These are phyloP conservation scores for Scopulariopsis brevicaulis DNA, from an alignment of 2,329 filamentous ascomycete genomes.

Conservation along the genomic window DNA sequence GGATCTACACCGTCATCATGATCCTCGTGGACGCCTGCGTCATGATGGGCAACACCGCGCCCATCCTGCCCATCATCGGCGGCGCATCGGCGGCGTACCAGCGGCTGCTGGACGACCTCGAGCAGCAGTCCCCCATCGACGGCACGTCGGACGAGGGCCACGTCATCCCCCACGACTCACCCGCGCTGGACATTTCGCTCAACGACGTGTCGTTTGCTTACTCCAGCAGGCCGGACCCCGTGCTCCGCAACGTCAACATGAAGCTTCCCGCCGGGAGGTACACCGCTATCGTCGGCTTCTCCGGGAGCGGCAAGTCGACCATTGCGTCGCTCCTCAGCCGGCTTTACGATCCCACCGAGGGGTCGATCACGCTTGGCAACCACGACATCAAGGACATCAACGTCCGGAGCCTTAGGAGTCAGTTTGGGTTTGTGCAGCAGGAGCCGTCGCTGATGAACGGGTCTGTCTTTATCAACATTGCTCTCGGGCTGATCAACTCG, in stretches of 20 bases:
- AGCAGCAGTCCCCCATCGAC: slow-evolving; percentile 34
- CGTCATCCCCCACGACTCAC: slow-evolving; percentile 11
- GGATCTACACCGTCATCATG: slow-evolving; percentile 54
- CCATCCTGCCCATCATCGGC: slow-evolving; percentile 49
- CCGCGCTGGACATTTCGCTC: slow-evolving; percentile 26
- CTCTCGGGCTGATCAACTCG: slow-evolving; percentile 34
- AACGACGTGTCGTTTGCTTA: slow-evolving; percentile 32
- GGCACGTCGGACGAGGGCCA: slow-evolving; percentile 15
- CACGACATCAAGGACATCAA: slow-evolving; percentile 35
- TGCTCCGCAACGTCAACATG: slow-evolving; percentile 33
- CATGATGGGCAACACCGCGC: slow-evolving; percentile 50
- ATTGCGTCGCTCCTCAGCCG: slow-evolving; percentile 42
- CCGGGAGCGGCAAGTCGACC: slow-evolving; percentile 46
- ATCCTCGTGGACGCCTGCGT: slow-evolving; percentile 52
- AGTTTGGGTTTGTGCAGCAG: slow-evolving; percentile 32
- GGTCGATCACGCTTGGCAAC: slow-evolving; percentile 34
- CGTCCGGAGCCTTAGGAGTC: slow-evolving; percentile 26
- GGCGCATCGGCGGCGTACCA: slow-evolving; percentile 45
- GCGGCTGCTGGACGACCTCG: slow-evolving; percentile 46
- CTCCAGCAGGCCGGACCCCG: slow-evolving; percentile 26
- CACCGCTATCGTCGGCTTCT: slow-evolving; percentile 47
- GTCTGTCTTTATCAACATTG: slow-evolving; percentile 39
- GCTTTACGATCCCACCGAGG: slow-evolving; percentile 43
- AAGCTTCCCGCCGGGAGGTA: slow-evolving; percentile 33
- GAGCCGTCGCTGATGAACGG: slow-evolving; percentile 31